Conservation (phyloP, 2,329 filamentous ascomycete species). For the Claviceps spartinae region DNA sequence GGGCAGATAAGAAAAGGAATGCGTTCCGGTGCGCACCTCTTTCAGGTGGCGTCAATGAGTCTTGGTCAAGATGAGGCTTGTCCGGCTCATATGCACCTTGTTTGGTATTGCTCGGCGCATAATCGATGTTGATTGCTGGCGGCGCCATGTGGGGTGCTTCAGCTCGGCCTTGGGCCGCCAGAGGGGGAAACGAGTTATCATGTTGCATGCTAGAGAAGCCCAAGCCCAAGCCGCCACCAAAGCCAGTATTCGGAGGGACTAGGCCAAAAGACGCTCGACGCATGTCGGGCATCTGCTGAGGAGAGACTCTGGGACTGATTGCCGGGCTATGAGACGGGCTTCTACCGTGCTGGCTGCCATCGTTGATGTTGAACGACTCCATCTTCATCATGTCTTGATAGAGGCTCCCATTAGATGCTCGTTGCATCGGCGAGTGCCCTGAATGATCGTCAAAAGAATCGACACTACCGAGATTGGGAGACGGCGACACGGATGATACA, state of each 20-base stretch:
- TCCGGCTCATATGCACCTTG: constrained; percentile 28
- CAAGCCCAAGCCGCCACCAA: constrained; percentile 11
- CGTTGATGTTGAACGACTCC: constrained; percentile 67
- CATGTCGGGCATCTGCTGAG: constrained; percentile 41
- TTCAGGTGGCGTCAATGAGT: constrained; percentile 74
- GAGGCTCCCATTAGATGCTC: constrained; percentile 55
- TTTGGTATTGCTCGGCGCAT: constrained; percentile 57
- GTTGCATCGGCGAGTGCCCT: constrained; percentile 68
- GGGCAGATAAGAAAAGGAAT: neutral
- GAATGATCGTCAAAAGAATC: constrained; percentile 65
- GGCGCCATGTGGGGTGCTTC: constrained; percentile 72
- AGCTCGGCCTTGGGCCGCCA: constrained; percentile 31
- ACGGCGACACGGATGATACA: constrained; percentile 72
- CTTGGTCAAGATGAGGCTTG: constrained; percentile 53
- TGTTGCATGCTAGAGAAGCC: constrained; percentile 24
- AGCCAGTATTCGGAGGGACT: constrained; percentile 26
- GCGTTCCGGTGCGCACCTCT: constrained; percentile 34
- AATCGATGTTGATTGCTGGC: constrained; percentile 91
- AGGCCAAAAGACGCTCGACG: constrained; percentile 33
- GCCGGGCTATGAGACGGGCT: constrained; percentile 68
- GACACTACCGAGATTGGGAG: constrained; percentile 64
- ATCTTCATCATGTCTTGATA: constrained; percentile 71
- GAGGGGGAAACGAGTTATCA: constrained; percentile 38
- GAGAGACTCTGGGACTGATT: constrained; percentile 47
- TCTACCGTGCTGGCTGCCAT: constrained; percentile 58